Evolutionary conservation across 2,329 filamentous ascomycete genomes (phyloP).

Genomic region (Colletotrichum nymphaeae): DNA sequence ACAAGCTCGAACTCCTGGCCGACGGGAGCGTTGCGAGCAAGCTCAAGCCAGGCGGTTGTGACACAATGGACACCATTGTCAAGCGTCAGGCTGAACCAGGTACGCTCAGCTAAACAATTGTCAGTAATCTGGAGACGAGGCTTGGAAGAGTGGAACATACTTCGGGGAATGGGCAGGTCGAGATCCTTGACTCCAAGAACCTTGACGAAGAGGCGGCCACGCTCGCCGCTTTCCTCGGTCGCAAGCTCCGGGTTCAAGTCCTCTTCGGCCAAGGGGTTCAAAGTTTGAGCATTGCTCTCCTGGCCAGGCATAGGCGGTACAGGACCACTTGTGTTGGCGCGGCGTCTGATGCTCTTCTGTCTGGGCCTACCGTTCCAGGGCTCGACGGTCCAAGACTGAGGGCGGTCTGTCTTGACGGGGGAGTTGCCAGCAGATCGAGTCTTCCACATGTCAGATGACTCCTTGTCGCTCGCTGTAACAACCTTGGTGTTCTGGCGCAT

Average conservation of each 20-base stretch:
- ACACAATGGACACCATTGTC: slow-evolving; percentile 98
- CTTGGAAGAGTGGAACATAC: slow-evolving; percentile 61
- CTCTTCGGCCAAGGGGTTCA: slow-evolving; percentile 77
- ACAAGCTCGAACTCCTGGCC: slow-evolving; percentile 98
- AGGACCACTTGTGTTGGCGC: slow-evolving; percentile 66
- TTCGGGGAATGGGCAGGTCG: slow-evolving; percentile 89
- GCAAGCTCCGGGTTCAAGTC: slow-evolving; percentile 67
- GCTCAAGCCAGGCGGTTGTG: slow-evolving; percentile 93
- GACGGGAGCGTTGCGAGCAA: slow-evolving; percentile 92
- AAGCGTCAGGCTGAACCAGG: slow-evolving; percentile 95
- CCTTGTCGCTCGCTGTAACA: slow-evolving; percentile 88
- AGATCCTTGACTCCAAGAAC: slow-evolving; percentile 98
- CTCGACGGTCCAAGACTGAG: slow-evolving; percentile 95
- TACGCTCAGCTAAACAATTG: slow-evolving; percentile 76
- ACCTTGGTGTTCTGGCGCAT: slow-evolving; percentile 99
- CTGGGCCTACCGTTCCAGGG: slow-evolving; percentile 91
- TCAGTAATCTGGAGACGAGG: slow-evolving; percentile 40
- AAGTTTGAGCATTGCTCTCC: slow-evolving; percentile 78
- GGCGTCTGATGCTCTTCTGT: slow-evolving; percentile 72
- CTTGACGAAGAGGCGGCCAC: slow-evolving; percentile 95
- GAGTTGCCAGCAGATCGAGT: slow-evolving; percentile 75
- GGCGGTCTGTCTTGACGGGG: slow-evolving; percentile 79
- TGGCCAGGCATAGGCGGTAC: slow-evolving; percentile 89
- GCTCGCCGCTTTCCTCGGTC: slow-evolving; percentile 83
- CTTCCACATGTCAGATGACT: slow-evolving; percentile 65